A percentile compares a stretch with the other conserved stretches of the same genome.
Conservation (phyloP, 495 filamentous ascomycete genomes). For the Penicillium flavigenum region DNA sequence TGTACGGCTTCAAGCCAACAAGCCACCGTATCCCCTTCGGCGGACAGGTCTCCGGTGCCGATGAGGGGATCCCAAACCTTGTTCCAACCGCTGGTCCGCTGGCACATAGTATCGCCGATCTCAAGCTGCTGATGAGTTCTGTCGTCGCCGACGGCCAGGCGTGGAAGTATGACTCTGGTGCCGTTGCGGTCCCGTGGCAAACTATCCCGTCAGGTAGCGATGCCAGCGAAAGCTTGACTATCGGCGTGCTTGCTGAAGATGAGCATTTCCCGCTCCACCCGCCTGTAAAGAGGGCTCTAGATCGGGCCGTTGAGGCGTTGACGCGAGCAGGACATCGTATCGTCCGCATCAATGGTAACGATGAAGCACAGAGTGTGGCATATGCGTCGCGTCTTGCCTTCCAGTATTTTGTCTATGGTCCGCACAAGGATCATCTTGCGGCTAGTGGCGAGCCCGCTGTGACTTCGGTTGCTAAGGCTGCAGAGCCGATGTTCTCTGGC, state of each 20-base stretch:
- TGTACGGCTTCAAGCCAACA: constrained; percentile 64
- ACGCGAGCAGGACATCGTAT: constrained; percentile 43
- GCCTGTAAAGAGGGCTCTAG: constrained; percentile 48
- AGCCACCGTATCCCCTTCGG: constrained; percentile 49
- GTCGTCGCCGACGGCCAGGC: constrained; percentile 48
- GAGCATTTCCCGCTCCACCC: constrained; percentile 53
- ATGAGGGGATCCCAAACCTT: constrained; percentile 18
- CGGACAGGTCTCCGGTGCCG: constrained; percentile 21
- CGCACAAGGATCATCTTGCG: constrained; percentile 25
- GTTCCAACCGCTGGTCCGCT: constrained; percentile 50
- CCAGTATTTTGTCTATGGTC: constrained; percentile 34
- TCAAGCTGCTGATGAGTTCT: constrained; percentile 57
- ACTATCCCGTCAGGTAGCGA: neutral
- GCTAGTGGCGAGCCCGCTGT: constrained; percentile 33
- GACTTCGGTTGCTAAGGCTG: constrained; percentile 17
- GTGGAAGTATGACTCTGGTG: constrained; percentile 37
- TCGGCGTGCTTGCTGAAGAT: constrained; percentile 56
- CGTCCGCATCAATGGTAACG: constrained; percentile 31
- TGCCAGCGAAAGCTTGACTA: constrained; percentile 24
- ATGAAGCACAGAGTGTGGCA: constrained; percentile 15
- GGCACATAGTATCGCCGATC: constrained; percentile 53
- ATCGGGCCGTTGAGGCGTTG: constrained; percentile 40
- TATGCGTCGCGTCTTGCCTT: constrained; percentile 26
- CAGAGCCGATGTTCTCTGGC: constrained; percentile 23
- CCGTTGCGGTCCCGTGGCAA: constrained; percentile 21